These are phyloP conservation scores for Pseudocercospora fuligena DNA, from an alignment of 2,329 filamentous ascomycete species.

Conservation along the genomic window DNA sequence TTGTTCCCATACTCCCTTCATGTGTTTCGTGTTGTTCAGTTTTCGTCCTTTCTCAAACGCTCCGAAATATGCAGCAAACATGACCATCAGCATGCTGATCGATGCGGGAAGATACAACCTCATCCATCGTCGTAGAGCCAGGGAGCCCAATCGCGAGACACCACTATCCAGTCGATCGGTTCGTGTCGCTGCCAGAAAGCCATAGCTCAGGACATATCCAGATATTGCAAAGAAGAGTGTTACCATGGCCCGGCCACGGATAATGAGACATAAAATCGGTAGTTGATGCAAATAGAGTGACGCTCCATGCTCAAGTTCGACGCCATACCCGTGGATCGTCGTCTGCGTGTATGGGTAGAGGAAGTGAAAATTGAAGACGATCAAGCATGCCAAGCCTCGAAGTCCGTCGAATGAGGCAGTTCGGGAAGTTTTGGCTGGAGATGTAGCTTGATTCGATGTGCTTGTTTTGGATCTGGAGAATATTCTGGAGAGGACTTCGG, in stretches of 20 bases:
- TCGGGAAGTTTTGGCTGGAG: neutral
- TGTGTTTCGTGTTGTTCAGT: slow-evolving; percentile 6
- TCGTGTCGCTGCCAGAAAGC: slow-evolving; percentile 11
- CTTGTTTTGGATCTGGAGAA: neutral
- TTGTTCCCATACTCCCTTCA: slow-evolving; percentile 23
- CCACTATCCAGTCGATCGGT: neutral
- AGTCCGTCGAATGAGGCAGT: slow-evolving; percentile 23
- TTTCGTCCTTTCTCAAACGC: slow-evolving; percentile 18
- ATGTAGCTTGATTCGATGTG: neutral
- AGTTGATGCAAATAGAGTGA: slow-evolving; percentile 19
- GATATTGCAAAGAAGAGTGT: slow-evolving; percentile 28
- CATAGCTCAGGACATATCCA: slow-evolving; percentile 25
- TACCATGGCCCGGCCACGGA: slow-evolving; percentile 26
- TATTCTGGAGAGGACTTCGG: neutral
- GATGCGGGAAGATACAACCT: slow-evolving; percentile 22
- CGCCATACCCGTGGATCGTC: neutral
- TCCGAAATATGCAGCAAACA: slow-evolving; percentile 16
- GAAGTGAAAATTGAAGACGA: slow-evolving; percentile 30
- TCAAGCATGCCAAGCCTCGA: slow-evolving; percentile 22
- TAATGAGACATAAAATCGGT: slow-evolving; percentile 21
- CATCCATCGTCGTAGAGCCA: slow-evolving; percentile 20
- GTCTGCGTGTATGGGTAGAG: slow-evolving; percentile 16
- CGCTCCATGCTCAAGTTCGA: slow-evolving; percentile 6
- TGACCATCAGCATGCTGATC: slow-evolving; percentile 23
- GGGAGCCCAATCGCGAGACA: slow-evolving; percentile 11